These are phyloP conservation scores for Keqinozyma sinolaborantium DNA, from an alignment of 1,139 yeast species.

Conservation along the genomic window DNA sequence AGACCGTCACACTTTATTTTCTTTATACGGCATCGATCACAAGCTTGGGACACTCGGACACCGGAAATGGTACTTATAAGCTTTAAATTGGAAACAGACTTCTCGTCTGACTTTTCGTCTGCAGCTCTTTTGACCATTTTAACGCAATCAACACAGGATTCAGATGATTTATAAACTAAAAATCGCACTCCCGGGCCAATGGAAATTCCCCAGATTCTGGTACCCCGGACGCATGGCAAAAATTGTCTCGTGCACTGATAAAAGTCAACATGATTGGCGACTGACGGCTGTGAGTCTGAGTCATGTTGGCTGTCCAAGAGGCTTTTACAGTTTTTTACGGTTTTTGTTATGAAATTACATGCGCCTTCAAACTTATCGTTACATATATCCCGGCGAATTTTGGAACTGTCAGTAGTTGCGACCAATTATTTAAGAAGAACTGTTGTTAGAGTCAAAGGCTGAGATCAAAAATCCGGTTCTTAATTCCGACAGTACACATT, in stretches of 20 bases:
- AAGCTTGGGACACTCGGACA: conserved; percentile 66
- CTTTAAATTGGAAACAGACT: conserved; percentile 27
- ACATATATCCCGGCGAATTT: no score
- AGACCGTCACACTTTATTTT: conserved; percentile 76
- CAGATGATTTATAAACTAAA: background rate
- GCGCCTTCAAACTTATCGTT: no score
- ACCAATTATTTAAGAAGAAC: no score
- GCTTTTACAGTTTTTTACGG: no score
- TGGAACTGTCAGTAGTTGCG: no score
- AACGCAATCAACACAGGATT: background rate
- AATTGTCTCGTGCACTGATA: background rate
- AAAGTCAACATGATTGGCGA: no score
- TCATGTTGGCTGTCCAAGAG: no score
- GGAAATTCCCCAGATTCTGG: conserved; percentile 2
- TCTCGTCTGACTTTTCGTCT: conserved; percentile 7
- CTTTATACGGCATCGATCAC: conserved; percentile 74
- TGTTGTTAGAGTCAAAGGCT: no score
- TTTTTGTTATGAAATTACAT: no score
- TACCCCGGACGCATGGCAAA: background rate
- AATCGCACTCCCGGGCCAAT: conserved; percentile 1
- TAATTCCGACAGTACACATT: no score
- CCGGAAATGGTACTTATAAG: conserved; percentile 40
- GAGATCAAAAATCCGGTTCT: no score
- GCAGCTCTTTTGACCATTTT: conserved; percentile 4
- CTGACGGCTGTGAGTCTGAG: background rate